These are phyloP conservation scores for Aspergillus transmontanensis DNA, from an alignment of 2,329 filamentous ascomycete genomes.

Conservation along the genomic window DNA sequence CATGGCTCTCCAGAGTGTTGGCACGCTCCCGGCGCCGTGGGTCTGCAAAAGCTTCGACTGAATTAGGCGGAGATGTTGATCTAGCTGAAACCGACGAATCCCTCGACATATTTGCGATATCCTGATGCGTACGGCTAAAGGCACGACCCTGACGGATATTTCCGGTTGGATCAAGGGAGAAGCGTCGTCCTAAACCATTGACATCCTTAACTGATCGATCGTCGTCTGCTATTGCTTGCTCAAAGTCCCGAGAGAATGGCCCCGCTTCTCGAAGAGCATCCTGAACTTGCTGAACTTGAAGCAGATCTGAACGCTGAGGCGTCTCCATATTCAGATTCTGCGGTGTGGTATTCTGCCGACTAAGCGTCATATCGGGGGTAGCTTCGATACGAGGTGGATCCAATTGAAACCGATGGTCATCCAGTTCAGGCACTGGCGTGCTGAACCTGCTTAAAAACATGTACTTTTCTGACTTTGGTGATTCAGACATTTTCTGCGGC, in stretches of 20 bases:
- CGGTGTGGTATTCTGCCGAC: slow-evolving; percentile 42
- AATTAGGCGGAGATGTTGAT: slow-evolving; percentile 88
- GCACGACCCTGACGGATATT: slow-evolving; percentile 36
- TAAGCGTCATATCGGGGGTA: slow-evolving; percentile 39
- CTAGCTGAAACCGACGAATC: slow-evolving; percentile 60
- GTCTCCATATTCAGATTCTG: slow-evolving; percentile 53
- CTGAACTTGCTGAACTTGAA: slow-evolving; percentile 51
- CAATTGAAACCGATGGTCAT: slow-evolving; percentile 73
- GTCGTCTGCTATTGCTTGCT: slow-evolving; percentile 82
- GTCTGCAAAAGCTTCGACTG: slow-evolving; percentile 94
- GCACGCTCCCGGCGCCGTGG: slow-evolving; percentile 80
- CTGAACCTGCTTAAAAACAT: slow-evolving; percentile 63
- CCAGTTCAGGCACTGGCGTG: slow-evolving; percentile 68
- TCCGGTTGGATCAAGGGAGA: slow-evolving; percentile 46
- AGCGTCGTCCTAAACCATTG: slow-evolving; percentile 38
- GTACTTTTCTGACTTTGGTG: slow-evolving; percentile 65
- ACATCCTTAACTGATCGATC: slow-evolving; percentile 50
- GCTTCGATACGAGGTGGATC: slow-evolving; percentile 38
- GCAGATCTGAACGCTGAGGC: slow-evolving; percentile 50
- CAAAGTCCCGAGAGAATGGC: slow-evolving; percentile 76
- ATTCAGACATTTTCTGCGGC: slow-evolving; percentile 49
- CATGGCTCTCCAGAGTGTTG: slow-evolving; percentile 65
- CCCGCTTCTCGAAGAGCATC: slow-evolving; percentile 46
- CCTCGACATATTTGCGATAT: slow-evolving; percentile 45
- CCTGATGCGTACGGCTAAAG: slow-evolving; percentile 41